These are phyloP conservation scores for Cercophora sp. DNA, from an alignment of 495 filamentous ascomycete genomes.

Conservation along the genomic window DNA sequence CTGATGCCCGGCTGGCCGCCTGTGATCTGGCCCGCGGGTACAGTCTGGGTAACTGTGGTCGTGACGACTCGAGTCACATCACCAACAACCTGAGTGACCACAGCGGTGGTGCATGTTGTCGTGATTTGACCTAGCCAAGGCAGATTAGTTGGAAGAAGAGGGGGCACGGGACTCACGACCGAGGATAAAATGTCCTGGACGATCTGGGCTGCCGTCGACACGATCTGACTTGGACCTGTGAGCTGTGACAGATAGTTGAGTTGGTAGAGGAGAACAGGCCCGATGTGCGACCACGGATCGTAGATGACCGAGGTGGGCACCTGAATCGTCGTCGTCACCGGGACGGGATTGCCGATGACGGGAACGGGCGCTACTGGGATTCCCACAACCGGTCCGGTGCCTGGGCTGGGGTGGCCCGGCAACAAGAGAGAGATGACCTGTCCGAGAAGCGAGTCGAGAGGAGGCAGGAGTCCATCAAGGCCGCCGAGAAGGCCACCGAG, in stretches of 20 bases:
- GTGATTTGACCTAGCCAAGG: background rate
- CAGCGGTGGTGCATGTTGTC: background rate
- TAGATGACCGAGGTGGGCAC: conserved; percentile 1
- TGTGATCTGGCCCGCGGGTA: background rate
- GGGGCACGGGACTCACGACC: background rate
- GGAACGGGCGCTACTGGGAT: background rate
- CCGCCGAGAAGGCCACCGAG: conserved; percentile 1
- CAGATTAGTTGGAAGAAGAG: background rate
- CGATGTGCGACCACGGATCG: background rate
- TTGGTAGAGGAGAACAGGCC: background rate
- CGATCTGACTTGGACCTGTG: background rate
- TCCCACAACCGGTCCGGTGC: background rate
- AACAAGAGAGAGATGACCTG: background rate
- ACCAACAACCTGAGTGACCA: background rate
- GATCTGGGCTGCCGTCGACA: background rate
- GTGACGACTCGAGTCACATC: background rate
- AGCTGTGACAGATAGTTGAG: background rate
- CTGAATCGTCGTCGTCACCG: background rate
- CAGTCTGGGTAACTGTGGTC: background rate
- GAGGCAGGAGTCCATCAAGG: background rate
- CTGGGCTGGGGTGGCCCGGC: background rate
- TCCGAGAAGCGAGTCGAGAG: background rate
- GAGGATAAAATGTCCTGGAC: conserved; percentile 1
- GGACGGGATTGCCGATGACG: too few relatives aligned
- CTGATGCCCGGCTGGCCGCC: background rate